Base-by-base conservation (phyloP, 1,139 yeast genomes). In the Kodamaea alishanica region DNA sequence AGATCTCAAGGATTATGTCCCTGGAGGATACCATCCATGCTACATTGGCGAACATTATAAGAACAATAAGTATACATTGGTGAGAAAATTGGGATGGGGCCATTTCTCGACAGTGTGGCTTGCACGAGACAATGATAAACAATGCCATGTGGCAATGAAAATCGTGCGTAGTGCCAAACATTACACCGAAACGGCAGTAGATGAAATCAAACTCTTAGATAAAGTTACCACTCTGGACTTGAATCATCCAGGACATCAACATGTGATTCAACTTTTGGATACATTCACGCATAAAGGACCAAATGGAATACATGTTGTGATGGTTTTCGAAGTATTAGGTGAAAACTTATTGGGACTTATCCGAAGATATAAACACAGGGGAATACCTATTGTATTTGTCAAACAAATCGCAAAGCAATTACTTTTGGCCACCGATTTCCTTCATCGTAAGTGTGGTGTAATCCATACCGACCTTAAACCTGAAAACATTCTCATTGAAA, bases 31-130 rank as follows among this genome's bases (percentile, higher is more conserved):
- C 48, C 74, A 69, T 45, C 67, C 73, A 1, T 70, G 70, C 36
- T 56, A 49, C 41, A 64, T 65, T 35, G 71, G 72, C 11, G 73
- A 67, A 35, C 52, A 52, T 28, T 70, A 67, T 48, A 60, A 60
- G 40, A 61, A 67, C 30, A 49, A 51, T 34, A 60, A 57, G 37
- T 70, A 70, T 49, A 60, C 67, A 2, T 51, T 67, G 24, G 56
- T 67, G 11, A 52, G 71, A 15, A 68, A 68, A 47, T 53, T 70
- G 10, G 77, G 77, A 2, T 72, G 77, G 77, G 77, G 77, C 24
- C 77, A 72, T 48, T 72, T 72, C 44, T 68, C 74, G 23, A 72
- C 77, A 4, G 77, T 72, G 8, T 72, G 77, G 77, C 54, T 72
- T 26, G 77, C 77, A 2, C 58, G 68, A 34, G 63, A 63, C 37